Evolutionary conservation across 768 basidiomycete species (phyloP), one percentile per base, ranked within the genome.

Genomic region (Naematelia encephala): DNA sequence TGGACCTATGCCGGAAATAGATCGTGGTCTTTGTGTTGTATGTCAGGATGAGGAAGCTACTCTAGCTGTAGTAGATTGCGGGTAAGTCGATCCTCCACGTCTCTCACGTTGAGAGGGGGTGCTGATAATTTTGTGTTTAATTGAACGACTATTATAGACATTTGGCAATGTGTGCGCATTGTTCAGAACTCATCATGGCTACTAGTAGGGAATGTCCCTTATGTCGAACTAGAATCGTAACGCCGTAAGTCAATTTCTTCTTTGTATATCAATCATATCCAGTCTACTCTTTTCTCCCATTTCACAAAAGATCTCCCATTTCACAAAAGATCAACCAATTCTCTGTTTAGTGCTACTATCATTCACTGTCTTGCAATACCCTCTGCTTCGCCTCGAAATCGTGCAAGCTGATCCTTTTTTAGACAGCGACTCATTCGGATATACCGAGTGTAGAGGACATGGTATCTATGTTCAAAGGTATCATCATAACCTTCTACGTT

Each of bases 21-120:
- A 77, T 14, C 82, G 83, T 8, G 91, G 92, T 1, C 77, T 92
- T 3, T 96, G 92, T 73, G 89, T 94, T 0, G 83, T 96, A 10
- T 96, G 92, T 70, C 91, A 93, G 71, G 92, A 96, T 62, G 89
- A 91, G 59, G 91, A 94, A 63, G 91, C 92, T 0, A 91, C 88
- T 64, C 89, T 96, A 57, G 92, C 91, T 1, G 85, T 91, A 55
- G 88, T 94, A 12, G 92, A 96, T 77, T 96, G 92, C 83, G 92
- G 92, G 87, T 73, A 75, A 72, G 56, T 75, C 34, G 27, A 60
- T 19, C n/a, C 26, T 56, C 5, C 52, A 16, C 12, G 13, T 21
- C 30, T 43, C 34, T 61, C 5, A 54, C n/a, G 5, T 26, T 43
- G 21, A 50, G 29, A 30, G 27, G n/a, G 19, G 23, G 21, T 25